Base-by-base conservation (phyloP, 805 yeast species). In the Monosporozyma solicola region DNA sequence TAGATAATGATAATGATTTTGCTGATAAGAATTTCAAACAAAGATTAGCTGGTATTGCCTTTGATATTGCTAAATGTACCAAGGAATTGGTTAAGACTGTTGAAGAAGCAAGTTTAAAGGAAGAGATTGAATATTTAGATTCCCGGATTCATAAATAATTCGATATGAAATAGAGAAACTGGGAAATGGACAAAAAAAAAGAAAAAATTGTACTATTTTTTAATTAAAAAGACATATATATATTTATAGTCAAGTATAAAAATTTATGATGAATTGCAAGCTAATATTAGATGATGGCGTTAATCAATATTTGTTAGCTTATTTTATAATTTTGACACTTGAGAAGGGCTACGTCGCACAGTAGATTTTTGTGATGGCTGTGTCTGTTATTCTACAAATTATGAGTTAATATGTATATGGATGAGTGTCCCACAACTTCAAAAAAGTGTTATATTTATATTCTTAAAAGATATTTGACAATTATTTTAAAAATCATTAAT, bases 51-150 rank as follows among this genome's bases (percentile, higher is more conserved):
- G 97, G 97, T 2, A 85, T 91, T 59, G 92, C 96, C 31, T 92
- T 90, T 72, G 98, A 92, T 67, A 87, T 92, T 71, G 97, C 97
- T 25, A 90, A 92, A 70, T 86, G 95, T 68, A 92, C 97, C 5
- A 92, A 91, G 68, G 98, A 92, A 69, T 77, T 92, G 64, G 98
- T 92, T 22, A 91, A 91, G 72, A 87, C 96, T 1, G 97, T 92
- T 5, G 97, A 92, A 67, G 97, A 91, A 66, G 96, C 96, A 25
- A 85, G 91, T 63, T 73, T 91, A 61, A 85, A 85, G 62, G 91
- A 85, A 59, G 96, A 90, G 62, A 86, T 91, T 61, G 90, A 83
- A 4, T 83, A 84, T 58, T 76, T 89, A 59, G 91, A 89, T 69
- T 82, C 88, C 11, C 78, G 85, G 59, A 65, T 83, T 52, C 55